These are phyloP conservation scores for Conticribra guillardii DNA, from an alignment of 108 stramenopile genomes.

Conservation along the genomic window DNA sequence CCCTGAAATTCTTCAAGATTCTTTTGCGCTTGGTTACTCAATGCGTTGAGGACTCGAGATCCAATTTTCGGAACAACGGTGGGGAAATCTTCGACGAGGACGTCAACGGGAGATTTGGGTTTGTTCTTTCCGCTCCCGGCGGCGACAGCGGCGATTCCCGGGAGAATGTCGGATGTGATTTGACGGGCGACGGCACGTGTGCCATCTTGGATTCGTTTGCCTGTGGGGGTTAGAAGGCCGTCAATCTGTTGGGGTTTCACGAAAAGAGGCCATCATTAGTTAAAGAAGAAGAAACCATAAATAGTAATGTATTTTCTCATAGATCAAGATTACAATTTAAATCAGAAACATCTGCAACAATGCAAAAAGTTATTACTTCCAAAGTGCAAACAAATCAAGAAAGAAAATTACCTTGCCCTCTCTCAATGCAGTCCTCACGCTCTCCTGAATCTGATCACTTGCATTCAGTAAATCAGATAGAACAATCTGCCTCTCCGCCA, in stretches of 20 bases:
- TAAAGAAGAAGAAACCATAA: too few relatives aligned
- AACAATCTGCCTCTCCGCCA: slow-evolving; percentile 73
- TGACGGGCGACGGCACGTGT: slow-evolving; percentile 84
- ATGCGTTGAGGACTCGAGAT: slow-evolving; percentile 64
- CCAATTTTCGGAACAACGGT: slow-evolving; percentile 68
- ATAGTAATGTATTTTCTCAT: too few relatives aligned
- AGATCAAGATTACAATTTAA: too few relatives aligned
- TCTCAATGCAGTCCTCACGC: slow-evolving; percentile 65
- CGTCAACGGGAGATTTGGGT: slow-evolving; percentile 42
- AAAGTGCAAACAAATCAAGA: background rate
- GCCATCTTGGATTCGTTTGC: slow-evolving; percentile 76
- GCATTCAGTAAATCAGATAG: slow-evolving; percentile 70
- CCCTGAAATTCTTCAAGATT: slow-evolving; percentile 67
- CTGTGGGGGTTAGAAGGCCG: slow-evolving; percentile 75
- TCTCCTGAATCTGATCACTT: slow-evolving; percentile 73
- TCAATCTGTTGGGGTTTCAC: slow-evolving; percentile 60
- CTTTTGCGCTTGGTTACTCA: slow-evolving; percentile 71
- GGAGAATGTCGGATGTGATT: slow-evolving; percentile 81
- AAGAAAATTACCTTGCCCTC: slow-evolving; percentile 63
- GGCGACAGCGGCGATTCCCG: slow-evolving; percentile 54
- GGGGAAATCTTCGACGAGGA: slow-evolving; percentile 39
- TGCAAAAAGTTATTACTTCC: background rate
- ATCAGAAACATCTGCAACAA: too few relatives aligned
- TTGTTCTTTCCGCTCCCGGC: slow-evolving; percentile 21
- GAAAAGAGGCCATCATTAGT: background rate